Evolutionary conservation across 495 filamentous ascomycete species (phyloP).

Genomic region (Tuber magnatum): DNA sequence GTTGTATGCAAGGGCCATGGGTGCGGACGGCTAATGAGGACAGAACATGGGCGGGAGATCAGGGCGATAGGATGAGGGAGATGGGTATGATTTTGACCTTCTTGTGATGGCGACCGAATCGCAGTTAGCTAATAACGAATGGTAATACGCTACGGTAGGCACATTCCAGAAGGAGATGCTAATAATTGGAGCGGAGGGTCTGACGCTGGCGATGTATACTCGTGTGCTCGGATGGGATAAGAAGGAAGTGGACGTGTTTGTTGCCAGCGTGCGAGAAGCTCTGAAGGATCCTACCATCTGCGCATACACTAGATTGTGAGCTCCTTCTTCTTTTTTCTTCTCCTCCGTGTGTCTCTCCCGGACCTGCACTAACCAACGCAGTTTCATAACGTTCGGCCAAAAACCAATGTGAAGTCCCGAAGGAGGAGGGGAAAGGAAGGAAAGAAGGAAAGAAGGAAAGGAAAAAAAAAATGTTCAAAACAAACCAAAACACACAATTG

Average conservation of each 20-base stretch:
- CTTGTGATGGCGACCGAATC: too few species aligned
- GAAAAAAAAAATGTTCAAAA: not conserved
- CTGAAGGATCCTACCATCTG: conserved; percentile 31
- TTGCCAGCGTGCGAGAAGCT: conserved; percentile 35
- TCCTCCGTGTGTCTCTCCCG: not conserved
- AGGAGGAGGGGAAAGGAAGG: not conserved
- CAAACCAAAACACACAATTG: not conserved
- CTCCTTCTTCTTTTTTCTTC: not conserved
- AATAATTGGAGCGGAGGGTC: conserved; percentile 39
- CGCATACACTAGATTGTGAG: conserved; percentile 29
- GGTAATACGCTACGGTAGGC: conserved; percentile 8
- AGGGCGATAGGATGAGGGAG: conserved; percentile 32
- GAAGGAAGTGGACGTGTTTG: conserved; percentile 40
- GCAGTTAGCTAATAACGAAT: not conserved
- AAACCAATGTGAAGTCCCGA: conserved; percentile 13
- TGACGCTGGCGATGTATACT: conserved; percentile 46
- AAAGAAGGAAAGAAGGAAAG: not conserved
- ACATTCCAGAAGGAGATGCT: conserved; percentile 30
- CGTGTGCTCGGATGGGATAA: conserved; percentile 39
- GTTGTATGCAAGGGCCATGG: not conserved
- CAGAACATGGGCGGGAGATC: conserved; percentile 28
- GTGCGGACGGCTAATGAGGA: not conserved
- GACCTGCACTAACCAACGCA: conserved; percentile 4
- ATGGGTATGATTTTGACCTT: conserved; percentile 23
- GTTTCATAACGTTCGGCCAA: conserved; percentile 21